A percentile compares a stretch with the other conserved stretches of the same genome.
These are phyloP conservation scores for Globisporangium cylindrosporum DNA, from an alignment of 352 stramenopile species.

Conservation along the genomic window DNA sequence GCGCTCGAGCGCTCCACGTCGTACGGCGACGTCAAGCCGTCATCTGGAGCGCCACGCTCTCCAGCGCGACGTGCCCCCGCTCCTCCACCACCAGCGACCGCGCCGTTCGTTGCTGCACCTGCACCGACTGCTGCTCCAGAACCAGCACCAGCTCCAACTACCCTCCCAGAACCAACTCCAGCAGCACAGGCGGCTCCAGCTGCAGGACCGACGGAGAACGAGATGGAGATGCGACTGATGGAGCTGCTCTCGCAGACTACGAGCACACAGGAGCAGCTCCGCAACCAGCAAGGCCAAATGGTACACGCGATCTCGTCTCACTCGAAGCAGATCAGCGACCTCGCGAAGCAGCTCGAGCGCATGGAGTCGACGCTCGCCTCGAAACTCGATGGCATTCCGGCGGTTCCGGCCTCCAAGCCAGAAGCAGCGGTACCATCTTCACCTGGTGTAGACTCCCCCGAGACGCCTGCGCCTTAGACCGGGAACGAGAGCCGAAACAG, in stretches of 20 bases:
- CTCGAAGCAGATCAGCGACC: conserved; percentile 75
- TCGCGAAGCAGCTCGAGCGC: conserved; percentile 76
- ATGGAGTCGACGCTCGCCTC: conserved; percentile 62
- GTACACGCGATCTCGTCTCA: conserved; percentile 71
- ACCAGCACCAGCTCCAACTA: neutral
- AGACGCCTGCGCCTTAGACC: conserved; percentile 1
- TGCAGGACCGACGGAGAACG: conserved; percentile 31
- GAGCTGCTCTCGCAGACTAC: conserved; percentile 79
- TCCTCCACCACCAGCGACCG: conserved; percentile 13
- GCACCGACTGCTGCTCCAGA: neutral
- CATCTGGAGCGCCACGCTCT: conserved; percentile 4
- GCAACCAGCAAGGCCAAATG: conserved; percentile 80
- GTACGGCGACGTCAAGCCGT: conserved; percentile 23
- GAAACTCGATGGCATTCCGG: neutral
- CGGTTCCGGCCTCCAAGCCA: neutral
- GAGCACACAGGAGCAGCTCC: conserved; percentile 74
- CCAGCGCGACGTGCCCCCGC: conserved; percentile 18
- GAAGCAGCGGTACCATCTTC: neutral
- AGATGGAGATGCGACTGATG: conserved; percentile 78
- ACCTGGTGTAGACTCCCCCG: neutral
- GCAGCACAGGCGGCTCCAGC: neutral
- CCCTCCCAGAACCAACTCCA: neutral
- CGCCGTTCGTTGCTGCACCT: neutral
- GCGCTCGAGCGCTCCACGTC: conserved; percentile 22
- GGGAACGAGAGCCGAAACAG: neutral